Evolutionary conservation across 768 basidiomycete species (phyloP).

Genomic region (Lactarius sanguifluus): DNA sequence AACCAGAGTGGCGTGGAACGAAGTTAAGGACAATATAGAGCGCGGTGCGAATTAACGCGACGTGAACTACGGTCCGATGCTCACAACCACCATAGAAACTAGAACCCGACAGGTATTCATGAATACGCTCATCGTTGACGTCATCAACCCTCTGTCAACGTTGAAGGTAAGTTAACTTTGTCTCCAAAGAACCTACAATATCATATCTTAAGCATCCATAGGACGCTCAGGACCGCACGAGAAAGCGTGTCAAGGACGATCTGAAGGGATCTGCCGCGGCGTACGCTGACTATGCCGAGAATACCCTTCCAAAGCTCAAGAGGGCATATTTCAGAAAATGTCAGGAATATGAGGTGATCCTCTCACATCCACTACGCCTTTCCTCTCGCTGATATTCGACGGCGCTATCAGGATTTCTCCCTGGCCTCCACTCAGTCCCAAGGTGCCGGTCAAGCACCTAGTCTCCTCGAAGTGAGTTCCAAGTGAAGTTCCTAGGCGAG

Average conservation of each 20-base stretch:
- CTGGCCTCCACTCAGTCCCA: conserved; percentile 42
- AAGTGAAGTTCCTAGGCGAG: conserved; percentile 45
- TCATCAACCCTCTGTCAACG: conserved; percentile 64
- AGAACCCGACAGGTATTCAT: conserved; percentile 81
- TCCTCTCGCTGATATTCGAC: conserved; percentile 1
- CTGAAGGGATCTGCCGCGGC: conserved; percentile 71
- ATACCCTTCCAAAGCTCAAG: conserved; percentile 77
- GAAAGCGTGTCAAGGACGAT: conserved; percentile 89
- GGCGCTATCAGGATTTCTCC: conserved; percentile 61
- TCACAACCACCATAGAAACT: conserved; percentile 55
- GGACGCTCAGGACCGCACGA: conserved; percentile 89
- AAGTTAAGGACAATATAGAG: conserved; percentile 82
- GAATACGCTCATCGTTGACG: conserved; percentile 65
- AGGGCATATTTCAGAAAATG: conserved; percentile 79
- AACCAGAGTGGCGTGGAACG: conserved; percentile 73
- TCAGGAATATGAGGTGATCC: conserved; percentile 75
- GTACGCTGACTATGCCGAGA: conserved; percentile 81
- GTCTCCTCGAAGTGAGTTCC: conserved; percentile 36
- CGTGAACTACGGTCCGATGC: not conserved
- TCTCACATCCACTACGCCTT: not conserved
- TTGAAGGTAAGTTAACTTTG: conserved; percentile 54
- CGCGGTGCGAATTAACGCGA: conserved; percentile 48
- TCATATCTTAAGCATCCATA: conserved; percentile 33
- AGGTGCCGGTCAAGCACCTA: conserved; percentile 36
- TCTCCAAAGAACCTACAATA: not conserved